phyloP scores from a whole-genome alignment of 345 rosid genomes.

The Linum trigynum region DNA sequence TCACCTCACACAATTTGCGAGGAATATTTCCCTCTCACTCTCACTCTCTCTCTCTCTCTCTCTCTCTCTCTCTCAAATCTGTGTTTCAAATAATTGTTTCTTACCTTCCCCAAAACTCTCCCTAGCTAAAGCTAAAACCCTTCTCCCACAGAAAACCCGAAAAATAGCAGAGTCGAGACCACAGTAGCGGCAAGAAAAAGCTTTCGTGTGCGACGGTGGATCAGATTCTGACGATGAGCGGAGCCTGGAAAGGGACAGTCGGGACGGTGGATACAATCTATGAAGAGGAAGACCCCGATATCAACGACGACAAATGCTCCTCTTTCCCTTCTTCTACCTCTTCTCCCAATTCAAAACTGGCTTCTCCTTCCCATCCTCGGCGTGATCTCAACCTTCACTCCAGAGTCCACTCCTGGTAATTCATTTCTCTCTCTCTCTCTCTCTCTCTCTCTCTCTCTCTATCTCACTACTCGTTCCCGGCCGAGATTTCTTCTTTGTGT shows the following conservation, averaged over 20 bases:
- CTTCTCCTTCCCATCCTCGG: conserved; percentile 25
- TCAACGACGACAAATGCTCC: conserved; percentile 16
- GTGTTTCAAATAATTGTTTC: background rate
- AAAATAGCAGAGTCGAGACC: background rate
- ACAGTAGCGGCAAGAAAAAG: background rate
- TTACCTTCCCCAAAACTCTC: conserved; percentile 17
- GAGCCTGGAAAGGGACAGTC: conserved; percentile 34
- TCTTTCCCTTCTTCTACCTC: conserved; percentile 26
- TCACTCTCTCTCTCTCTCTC: too few species aligned
- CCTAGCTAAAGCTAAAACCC: conserved; percentile 2
- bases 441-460: too few species aligned
- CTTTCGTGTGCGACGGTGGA: background rate
- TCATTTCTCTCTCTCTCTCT: background rate
- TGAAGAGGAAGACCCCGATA: conserved; percentile 43
- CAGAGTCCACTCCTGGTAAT: conserved; percentile 51
- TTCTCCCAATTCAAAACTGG: conserved; percentile 3
- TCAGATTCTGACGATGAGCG: conserved; percentile 24
- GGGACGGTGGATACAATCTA: conserved; percentile 74
- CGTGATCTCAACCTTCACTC: conserved; percentile 33
- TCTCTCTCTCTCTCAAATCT: too few species aligned
- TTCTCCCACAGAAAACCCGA: background rate
- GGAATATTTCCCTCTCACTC: too few species aligned
- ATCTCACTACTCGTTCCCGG: too few species aligned
- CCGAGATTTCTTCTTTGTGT: too few species aligned
- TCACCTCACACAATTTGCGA: background rate